These are phyloP conservation scores for Vanilla planifolia DNA, from an alignment of 106 monocot genomes.

Conservation along the genomic window DNA sequence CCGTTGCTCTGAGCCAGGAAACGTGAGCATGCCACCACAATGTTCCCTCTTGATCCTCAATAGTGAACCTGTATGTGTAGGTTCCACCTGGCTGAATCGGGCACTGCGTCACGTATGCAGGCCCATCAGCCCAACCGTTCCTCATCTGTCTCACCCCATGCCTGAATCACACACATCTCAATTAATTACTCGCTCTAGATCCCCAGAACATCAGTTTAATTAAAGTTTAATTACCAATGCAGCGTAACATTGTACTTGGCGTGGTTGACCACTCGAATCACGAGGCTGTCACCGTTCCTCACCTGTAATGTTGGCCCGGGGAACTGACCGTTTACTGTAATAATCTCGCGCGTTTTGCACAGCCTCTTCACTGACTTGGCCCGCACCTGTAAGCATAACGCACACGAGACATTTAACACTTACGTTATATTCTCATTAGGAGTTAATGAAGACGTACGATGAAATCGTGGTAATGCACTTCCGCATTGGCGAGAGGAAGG, in stretches of 20 bases:
- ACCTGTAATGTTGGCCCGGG: slow-evolving; percentile 63
- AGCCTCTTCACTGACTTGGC: slow-evolving; percentile 76
- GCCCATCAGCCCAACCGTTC: slow-evolving; percentile 58
- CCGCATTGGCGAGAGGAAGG: slow-evolving; percentile 14
- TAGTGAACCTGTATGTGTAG: slow-evolving; percentile 56
- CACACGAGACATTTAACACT: not conserved
- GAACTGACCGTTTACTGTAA: slow-evolving; percentile 65
- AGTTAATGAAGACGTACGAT: slow-evolving; percentile 27
- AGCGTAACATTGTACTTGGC: slow-evolving; percentile 62
- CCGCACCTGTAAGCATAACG: slow-evolving; percentile 25
- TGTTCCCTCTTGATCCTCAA: slow-evolving; percentile 44
- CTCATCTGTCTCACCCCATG: slow-evolving; percentile 50
- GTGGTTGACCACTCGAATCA: slow-evolving; percentile 45
- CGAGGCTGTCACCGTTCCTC: slow-evolving; percentile 49
- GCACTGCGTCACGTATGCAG: slow-evolving; percentile 54
- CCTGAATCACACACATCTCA: slow-evolving; percentile 25
- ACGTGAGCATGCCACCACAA: slow-evolving; percentile 65
- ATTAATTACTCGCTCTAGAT: slow-evolving; percentile 39
- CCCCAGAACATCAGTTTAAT: slow-evolving; percentile 38
- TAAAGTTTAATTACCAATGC: slow-evolving; percentile 42
- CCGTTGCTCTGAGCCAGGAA: slow-evolving; percentile 55
- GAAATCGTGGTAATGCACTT: slow-evolving; percentile 60
- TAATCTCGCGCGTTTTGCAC: slow-evolving; percentile 48
- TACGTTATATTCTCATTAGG: not conserved
- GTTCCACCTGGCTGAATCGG: slow-evolving; percentile 49